phyloP scores from a whole-genome alignment of 805 yeast species.

The Scheffersomyces ergatensis region DNA sequence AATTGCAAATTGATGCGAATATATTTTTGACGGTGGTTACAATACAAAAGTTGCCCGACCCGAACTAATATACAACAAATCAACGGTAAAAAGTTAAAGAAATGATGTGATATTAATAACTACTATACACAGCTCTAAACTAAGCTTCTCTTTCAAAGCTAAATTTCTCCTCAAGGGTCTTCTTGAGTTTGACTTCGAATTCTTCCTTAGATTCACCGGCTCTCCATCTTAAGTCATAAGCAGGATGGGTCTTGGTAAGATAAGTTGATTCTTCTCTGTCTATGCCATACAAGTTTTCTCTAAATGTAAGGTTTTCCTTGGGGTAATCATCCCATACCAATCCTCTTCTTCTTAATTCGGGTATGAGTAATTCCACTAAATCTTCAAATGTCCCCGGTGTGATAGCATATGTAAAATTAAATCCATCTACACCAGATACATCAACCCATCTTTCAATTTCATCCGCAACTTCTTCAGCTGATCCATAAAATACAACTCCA shows the following conservation, averaged over 20 bases:
- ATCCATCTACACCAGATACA: slow-evolving; percentile 41
- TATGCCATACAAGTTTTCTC: slow-evolving; percentile 34
- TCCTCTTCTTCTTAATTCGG: slow-evolving; percentile 35
- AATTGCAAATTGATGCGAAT: too few relatives aligned
- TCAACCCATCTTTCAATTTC: slow-evolving; percentile 37
- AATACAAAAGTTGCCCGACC: too few relatives aligned
- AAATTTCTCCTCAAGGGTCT: slow-evolving; percentile 3
- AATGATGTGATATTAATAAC: too few relatives aligned
- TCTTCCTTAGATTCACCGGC: slow-evolving; percentile 24
- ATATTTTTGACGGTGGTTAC: too few relatives aligned
- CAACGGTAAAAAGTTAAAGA: too few relatives aligned
- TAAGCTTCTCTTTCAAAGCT: background rate
- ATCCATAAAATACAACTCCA: slow-evolving; percentile 34
- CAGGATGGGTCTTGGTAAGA: slow-evolving; percentile 16
- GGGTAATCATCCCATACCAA: slow-evolving; percentile 36
- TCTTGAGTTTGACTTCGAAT: slow-evolving; percentile 15
- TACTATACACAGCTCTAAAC: too few relatives aligned
- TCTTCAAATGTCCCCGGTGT: slow-evolving; percentile 36
- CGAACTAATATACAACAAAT: too few relatives aligned
- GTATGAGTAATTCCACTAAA: slow-evolving; percentile 32
- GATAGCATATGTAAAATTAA: slow-evolving; percentile 37
- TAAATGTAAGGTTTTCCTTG: slow-evolving; percentile 28
- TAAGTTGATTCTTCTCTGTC: slow-evolving; percentile 17
- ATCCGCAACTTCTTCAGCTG: slow-evolving; percentile 37
- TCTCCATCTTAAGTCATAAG: slow-evolving; percentile 21